Percentiles rank a stretch among this genome's conserved stretches.
These are phyloP conservation scores for Leccinum uliginosum DNA, from an alignment of 768 basidiomycete species.

Conservation along the genomic window DNA sequence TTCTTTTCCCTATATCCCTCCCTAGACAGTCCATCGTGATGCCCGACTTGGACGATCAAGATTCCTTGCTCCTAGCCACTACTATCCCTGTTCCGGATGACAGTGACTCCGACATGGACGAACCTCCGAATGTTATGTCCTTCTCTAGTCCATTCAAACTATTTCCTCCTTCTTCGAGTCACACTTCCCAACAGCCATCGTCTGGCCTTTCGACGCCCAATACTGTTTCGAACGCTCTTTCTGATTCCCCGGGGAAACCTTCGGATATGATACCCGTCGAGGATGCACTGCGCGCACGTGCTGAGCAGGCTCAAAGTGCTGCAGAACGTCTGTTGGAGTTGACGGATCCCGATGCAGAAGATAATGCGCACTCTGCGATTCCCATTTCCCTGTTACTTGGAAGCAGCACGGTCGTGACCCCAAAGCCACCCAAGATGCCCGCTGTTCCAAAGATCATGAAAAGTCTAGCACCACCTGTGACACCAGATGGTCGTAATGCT, in stretches of 20 bases:
- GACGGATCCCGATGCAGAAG: slow-evolving; percentile 72
- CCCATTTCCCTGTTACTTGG: slow-evolving; percentile 52
- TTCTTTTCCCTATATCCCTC: slow-evolving; percentile 19
- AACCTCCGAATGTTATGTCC: slow-evolving; percentile 59
- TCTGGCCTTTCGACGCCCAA: slow-evolving; percentile 49
- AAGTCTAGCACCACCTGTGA: slow-evolving; percentile 44
- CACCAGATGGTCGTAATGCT: slow-evolving; percentile 58
- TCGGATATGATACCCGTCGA: slow-evolving; percentile 56
- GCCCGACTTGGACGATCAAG: slow-evolving; percentile 43
- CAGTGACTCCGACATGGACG: slow-evolving; percentile 61
- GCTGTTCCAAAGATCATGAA: slow-evolving; percentile 31
- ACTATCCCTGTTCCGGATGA: slow-evolving; percentile 73
- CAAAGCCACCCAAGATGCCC: slow-evolving; percentile 37
- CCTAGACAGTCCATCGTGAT: slow-evolving; percentile 45
- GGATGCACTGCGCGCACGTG: slow-evolving; percentile 80
- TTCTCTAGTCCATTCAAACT: slow-evolving; percentile 66
- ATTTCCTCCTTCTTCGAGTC: slow-evolving; percentile 37
- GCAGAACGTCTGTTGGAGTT: slow-evolving; percentile 85
- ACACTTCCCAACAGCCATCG: slow-evolving; percentile 42
- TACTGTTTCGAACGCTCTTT: slow-evolving; percentile 55
- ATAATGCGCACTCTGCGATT: slow-evolving; percentile 45
- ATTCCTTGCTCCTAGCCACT: slow-evolving; percentile 66
- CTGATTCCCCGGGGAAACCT: slow-evolving; percentile 46
- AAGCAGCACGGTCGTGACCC: slow-evolving; percentile 33
- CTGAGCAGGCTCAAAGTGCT: slow-evolving; percentile 91